These are phyloP conservation scores for Taphrina flavorubra DNA, from an alignment of 1,139 yeast species.

Conservation along the genomic window DNA sequence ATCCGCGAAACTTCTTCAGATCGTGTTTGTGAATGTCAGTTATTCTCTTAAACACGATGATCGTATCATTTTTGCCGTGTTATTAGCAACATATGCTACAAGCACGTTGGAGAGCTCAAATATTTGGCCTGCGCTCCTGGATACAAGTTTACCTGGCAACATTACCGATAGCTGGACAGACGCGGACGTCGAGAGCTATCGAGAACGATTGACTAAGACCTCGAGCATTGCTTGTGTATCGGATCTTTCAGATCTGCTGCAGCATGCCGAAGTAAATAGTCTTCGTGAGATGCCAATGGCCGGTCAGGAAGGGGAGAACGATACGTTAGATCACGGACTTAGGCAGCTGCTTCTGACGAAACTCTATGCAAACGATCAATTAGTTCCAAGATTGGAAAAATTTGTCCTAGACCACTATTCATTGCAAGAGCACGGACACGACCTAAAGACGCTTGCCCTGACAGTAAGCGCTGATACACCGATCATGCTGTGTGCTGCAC, in stretches of 20 bases:
- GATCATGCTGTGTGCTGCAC: conserved; percentile 63
- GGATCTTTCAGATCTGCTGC: background rate
- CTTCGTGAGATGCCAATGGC: background rate
- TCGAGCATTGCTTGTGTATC: background rate
- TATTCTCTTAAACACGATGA: conserved; percentile 62
- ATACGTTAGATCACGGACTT: background rate
- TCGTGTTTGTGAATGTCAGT: conserved; percentile 58
- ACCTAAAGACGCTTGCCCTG: conserved; percentile 42
- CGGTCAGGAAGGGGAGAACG: background rate
- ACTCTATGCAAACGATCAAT: conserved; percentile 47
- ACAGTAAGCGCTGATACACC: conserved; percentile 51
- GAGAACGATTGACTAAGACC: background rate
- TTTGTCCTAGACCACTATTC: conserved; percentile 26
- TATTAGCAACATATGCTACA: conserved; percentile 48
- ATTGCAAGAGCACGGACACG: conserved; percentile 34
- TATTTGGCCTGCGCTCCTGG: background rate
- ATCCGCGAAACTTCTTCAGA: conserved; percentile 55
- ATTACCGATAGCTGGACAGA: background rate
- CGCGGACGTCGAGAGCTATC: background rate
- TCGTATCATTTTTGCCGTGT: conserved; percentile 57
- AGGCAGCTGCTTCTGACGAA: conserved; percentile 43
- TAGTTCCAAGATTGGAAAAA: conserved; percentile 44
- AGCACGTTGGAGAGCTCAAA: background rate
- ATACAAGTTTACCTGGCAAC: background rate
- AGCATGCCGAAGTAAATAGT: background rate